Evolutionary conservation across 2,329 filamentous ascomycete genomes (phyloP), one percentile per base, ranked within the genome.

Genomic region (Xylariaceae sp.): DNA sequence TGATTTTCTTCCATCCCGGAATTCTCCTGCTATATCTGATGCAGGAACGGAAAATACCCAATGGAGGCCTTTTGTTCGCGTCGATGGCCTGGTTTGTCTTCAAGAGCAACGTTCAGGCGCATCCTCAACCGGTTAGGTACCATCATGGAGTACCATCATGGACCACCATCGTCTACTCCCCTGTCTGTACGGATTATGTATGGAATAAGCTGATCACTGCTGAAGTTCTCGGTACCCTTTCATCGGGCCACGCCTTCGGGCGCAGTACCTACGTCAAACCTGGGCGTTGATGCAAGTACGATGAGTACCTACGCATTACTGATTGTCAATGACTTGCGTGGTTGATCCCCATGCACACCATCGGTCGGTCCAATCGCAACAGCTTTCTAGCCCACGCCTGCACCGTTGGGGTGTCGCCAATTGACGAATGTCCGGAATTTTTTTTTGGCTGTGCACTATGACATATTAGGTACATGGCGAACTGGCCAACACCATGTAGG

Each of bases 11-110:
- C 5, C 5, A n/a, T n/a, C 42, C 42, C 11, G 42, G 13, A 45
- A 15, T 13, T n/a, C n/a, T 45, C 5, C 42, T 45, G 84, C 81
- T 55, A 80, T 73, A 17, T 70, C 70, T 1, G 64, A 57, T 45
- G 62, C 61, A 13, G 70, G 66, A 42, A 67, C 65, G n/a, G 71
- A 62, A 42, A 10, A 77, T 63, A 18, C 74, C 74, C 54, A 61
- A 66, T 61, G 47, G 17, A 72, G 64, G 65, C 69, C 66, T 11
- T 72, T 73, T 56, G 74, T 70, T 23, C 47, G 17, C 47, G 7
- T 49, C 13, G 8, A 18, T 18, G 8, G 47, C 17, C 47, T 18
- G 17, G 11, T 18, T 48, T 30, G 23, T 48, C 45, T 48, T 15
- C n/a, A 9, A 8, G 13, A 48, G 18, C 6, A n/a, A 17, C n/a